Evolutionary conservation across 345 rosid species (phyloP).

Genomic region (Gossypium herbaceum): DNA sequence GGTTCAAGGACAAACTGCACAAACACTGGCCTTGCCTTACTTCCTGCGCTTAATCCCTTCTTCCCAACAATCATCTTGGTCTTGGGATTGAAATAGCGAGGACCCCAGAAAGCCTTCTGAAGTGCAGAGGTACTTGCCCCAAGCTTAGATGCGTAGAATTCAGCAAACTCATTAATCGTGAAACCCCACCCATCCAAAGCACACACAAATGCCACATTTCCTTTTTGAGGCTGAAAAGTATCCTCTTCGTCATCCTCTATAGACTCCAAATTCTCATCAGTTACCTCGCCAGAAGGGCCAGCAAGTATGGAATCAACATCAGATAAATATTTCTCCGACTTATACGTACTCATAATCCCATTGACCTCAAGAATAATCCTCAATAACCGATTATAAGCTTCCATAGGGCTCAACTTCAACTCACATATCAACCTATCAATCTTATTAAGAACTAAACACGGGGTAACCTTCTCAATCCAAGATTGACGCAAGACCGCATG

Average conservation of each 20-base stretch:
- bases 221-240: conserved; percentile 89
- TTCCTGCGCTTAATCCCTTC: conserved; percentile 51
- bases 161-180: conserved; percentile 64
- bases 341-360: conserved; percentile 74
- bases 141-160: conserved; percentile 73
- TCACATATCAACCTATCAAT: conserved; percentile 88
- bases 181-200: conserved; percentile 98
- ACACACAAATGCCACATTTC: conserved; percentile 85
- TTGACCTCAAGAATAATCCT: conserved; percentile 95
- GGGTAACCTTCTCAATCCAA: conserved; percentile 89
- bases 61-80: conserved; percentile 86
- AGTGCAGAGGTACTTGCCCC: conserved; percentile 60
- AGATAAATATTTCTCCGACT: conserved; percentile 84
- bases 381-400: conserved; percentile 68
- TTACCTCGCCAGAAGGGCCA: conserved; percentile 40
- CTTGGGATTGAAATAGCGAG: conserved; percentile 63
- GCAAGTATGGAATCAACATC: conserved; percentile 87
- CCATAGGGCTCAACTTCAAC: conserved; percentile 77
- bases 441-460: conserved; percentile 92
- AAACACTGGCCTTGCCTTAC: conserved; percentile 84
- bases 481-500: conserved; percentile 88
- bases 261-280: conserved; percentile 57
- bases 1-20: conserved; percentile 96
- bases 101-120: conserved; percentile 90
- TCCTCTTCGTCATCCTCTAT: conserved; percentile 92